phyloP scores from a whole-genome alignment of 2,329 filamentous ascomycete genomes.

The Ophiobolus disseminans region DNA sequence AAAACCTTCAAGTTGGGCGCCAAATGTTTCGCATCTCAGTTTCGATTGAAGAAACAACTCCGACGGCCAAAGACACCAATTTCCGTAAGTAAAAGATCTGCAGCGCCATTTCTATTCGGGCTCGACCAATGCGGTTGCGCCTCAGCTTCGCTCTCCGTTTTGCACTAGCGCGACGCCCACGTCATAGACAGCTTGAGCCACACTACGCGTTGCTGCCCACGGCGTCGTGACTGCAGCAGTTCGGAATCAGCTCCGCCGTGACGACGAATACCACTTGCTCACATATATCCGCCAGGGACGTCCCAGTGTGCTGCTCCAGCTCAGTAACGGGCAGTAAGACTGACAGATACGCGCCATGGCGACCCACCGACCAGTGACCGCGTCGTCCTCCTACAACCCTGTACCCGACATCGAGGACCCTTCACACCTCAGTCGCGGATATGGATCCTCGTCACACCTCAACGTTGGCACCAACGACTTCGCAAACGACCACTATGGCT shows the following conservation, averaged over 20 bases:
- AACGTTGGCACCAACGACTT: constrained; percentile 48
- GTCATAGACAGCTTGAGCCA: constrained; percentile 31
- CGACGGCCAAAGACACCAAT: not conserved
- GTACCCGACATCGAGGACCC: constrained; percentile 48
- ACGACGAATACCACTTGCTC: constrained; percentile 8
- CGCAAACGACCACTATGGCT: constrained; percentile 32
- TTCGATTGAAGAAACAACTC: not conserved
- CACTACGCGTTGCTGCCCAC: constrained; percentile 11
- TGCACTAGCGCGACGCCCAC: constrained; percentile 20
- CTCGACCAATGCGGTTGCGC: constrained; percentile 22
- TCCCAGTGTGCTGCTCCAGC: constrained; percentile 7
- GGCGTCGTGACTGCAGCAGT: constrained; percentile 12
- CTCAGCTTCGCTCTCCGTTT: constrained; percentile 12
- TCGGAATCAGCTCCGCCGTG: constrained; percentile 5
- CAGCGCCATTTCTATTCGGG: constrained; percentile 21
- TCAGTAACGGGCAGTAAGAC: constrained; percentile 7
- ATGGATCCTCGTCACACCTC: constrained; percentile 37
- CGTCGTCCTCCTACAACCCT: constrained; percentile 43
- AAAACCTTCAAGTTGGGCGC: not conserved
- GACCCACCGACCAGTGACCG: constrained; percentile 35
- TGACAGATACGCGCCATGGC: constrained; percentile 27
- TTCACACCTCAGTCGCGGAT: constrained; percentile 45
- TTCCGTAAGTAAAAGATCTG: constrained; percentile 17
- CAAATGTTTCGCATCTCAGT: not conserved
- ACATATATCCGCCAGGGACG: constrained; percentile 14